Percentiles rank a stretch among this genome's conserved stretches.
Conservation (phyloP, 2,329 filamentous ascomycete species). For the Trichoderma gracile region DNA sequence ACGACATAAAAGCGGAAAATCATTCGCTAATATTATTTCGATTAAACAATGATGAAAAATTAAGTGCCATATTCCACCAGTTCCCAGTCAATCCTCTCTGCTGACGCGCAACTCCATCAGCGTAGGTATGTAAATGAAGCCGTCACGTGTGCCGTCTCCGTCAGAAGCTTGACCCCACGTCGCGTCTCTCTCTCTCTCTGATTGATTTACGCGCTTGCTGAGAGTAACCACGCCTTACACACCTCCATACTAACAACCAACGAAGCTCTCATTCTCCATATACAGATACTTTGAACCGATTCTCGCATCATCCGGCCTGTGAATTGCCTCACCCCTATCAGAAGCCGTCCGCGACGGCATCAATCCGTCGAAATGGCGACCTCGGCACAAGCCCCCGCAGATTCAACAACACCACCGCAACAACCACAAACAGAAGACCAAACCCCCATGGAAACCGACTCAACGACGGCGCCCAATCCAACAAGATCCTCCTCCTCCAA, state of each 20-base stretch:
- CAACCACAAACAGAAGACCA: neutral
- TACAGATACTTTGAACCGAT: too few relatives aligned
- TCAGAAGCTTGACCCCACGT: constrained; percentile 19
- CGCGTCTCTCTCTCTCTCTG: constrained; percentile 16
- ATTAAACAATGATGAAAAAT: too few relatives aligned
- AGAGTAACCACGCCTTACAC: neutral
- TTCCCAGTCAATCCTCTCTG: too few relatives aligned
- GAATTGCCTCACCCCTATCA: neutral
- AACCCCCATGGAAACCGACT: constrained; percentile 14
- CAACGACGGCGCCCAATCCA: neutral
- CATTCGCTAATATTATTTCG: too few relatives aligned
- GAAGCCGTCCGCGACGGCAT: too few relatives aligned
- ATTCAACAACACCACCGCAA: constrained; percentile 1
- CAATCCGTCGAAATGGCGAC: neutral
- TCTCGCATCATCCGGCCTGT: too few relatives aligned
- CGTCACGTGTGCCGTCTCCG: constrained; percentile 4
- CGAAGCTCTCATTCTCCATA: too few relatives aligned
- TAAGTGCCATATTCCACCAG: too few relatives aligned
- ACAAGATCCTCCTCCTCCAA: neutral
- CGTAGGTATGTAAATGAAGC: too few relatives aligned
- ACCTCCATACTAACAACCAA: neutral
- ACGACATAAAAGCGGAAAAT: too few relatives aligned
- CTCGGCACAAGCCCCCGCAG: neutral
- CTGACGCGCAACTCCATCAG: too few relatives aligned
- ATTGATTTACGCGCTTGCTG: neutral